These are phyloP conservation scores for Ascochyta viciae-villosae DNA, from an alignment of 2,329 filamentous ascomycete species.

Conservation along the genomic window DNA sequence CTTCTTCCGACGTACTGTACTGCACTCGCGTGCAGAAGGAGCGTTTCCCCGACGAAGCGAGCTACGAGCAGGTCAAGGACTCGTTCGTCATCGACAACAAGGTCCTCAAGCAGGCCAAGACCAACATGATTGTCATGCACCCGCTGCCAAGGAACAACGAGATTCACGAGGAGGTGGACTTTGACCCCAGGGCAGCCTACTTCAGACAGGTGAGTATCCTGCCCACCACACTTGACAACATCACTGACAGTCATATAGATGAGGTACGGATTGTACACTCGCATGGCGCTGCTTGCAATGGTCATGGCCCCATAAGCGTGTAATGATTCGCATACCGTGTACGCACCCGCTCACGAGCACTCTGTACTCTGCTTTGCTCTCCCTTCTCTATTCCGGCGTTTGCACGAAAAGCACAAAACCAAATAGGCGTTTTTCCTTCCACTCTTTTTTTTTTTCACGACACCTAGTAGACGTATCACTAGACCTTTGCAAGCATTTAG, in stretches of 20 bases:
- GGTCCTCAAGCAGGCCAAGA: slow-evolving; percentile 89
- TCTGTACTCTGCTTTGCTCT: slow-evolving; percentile 1
- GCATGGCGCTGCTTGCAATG: slow-evolving; percentile 95
- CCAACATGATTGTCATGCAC: slow-evolving; percentile 93
- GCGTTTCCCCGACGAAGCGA: slow-evolving; percentile 79
- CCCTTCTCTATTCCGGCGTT: slow-evolving; percentile 18
- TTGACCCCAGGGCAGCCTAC: slow-evolving; percentile 95
- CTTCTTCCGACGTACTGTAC: slow-evolving; percentile 89
- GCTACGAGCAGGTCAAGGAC: slow-evolving; percentile 89
- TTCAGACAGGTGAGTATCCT: slow-evolving; percentile 87
- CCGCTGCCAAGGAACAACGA: slow-evolving; percentile 93
- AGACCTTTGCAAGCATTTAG: slow-evolving; percentile 28
- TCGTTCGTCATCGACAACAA: slow-evolving; percentile 89
- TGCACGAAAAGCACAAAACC: slow-evolving; percentile 19
- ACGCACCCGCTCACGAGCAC: slow-evolving; percentile 5
- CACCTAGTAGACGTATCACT: slow-evolving; percentile 12
- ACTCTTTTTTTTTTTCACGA: slow-evolving; percentile 4
- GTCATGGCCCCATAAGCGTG: slow-evolving; percentile 71
- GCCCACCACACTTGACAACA: neutral
- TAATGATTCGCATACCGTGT: slow-evolving; percentile 10
- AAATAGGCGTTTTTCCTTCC: slow-evolving; percentile 16
- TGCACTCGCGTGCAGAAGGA: slow-evolving; percentile 97
- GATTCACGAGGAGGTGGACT: slow-evolving; percentile 94
- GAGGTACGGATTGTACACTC: slow-evolving; percentile 96
- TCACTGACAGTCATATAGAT: slow-evolving; percentile 70